A percentile compares a stretch with the other conserved stretches of the same genome.
phyloP scores from a whole-genome alignment of 805 yeast genomes.

The Hanseniaspora guilliermondii region DNA sequence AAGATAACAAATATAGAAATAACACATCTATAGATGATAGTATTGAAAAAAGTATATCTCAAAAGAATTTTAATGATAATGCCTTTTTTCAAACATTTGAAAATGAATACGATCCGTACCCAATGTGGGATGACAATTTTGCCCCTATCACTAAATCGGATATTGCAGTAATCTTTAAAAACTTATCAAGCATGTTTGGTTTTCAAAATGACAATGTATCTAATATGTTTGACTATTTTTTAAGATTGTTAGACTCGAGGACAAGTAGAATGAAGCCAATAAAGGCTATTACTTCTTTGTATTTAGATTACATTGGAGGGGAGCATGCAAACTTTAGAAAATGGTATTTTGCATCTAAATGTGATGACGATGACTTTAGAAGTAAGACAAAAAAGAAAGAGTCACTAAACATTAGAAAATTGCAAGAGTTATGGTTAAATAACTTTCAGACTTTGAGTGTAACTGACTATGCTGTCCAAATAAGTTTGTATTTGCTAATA shows the following conservation, averaged over 20 bases:
- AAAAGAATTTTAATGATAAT: conserved; percentile 27
- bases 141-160: conserved; percentile 41
- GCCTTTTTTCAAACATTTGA: conserved; percentile 35
- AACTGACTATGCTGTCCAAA: conserved; percentile 58
- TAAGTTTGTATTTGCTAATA: conserved; percentile 58
- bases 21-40: background rate
- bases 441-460: conserved; percentile 28
- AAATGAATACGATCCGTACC: conserved; percentile 31
- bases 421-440: conserved; percentile 2
- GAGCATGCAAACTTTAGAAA: conserved; percentile 72
- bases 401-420: conserved; percentile 43
- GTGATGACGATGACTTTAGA: conserved; percentile 70
- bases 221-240: conserved; percentile 70
- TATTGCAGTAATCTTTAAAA: conserved; percentile 45
- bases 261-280: conserved; percentile 63
- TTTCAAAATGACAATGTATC: conserved; percentile 68
- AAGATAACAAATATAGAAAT: background rate
- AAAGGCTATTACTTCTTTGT: conserved; percentile 61
- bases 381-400: conserved; percentile 53
- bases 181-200: conserved; percentile 52
- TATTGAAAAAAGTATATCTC: background rate
- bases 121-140: conserved; percentile 19
- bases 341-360: conserved; percentile 84
- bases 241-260: conserved; percentile 75
- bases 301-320: conserved; percentile 88